Conservation (phyloP, 2,329 filamentous ascomycete genomes). For the Talaromyces atroroseus region DNA sequence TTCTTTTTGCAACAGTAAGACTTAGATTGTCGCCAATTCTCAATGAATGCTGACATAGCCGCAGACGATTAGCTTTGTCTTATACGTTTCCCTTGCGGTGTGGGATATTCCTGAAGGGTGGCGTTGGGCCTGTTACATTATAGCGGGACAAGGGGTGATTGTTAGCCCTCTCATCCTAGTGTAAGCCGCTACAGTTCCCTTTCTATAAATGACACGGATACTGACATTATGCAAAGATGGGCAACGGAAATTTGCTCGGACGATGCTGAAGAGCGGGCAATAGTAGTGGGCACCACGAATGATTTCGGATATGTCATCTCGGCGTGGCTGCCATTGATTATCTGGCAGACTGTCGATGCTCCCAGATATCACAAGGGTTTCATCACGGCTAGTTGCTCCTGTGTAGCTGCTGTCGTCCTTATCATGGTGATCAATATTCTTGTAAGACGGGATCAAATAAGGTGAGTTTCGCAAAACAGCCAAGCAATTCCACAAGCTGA, state of each 20-base stretch:
- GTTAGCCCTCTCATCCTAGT: too few species aligned
- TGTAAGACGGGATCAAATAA: too few species aligned
- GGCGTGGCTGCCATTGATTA: conserved; percentile 61
- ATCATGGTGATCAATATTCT: too few species aligned
- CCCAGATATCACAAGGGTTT: not conserved
- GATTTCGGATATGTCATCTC: conserved; percentile 65
- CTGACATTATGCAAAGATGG: conserved; percentile 33
- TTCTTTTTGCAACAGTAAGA: not conserved
- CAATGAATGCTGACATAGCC: too few species aligned
- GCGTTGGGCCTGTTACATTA: conserved; percentile 61
- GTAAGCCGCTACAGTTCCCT: too few species aligned
- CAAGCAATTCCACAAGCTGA: too few species aligned
- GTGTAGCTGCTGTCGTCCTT: too few species aligned
- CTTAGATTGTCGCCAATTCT: too few species aligned
- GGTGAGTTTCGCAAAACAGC: too few species aligned
- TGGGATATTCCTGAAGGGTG: conserved; percentile 50
- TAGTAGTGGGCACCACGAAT: conserved; percentile 63
- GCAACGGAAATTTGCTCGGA: conserved; percentile 51
- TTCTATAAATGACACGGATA: too few species aligned
- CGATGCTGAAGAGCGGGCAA: conserved; percentile 60
- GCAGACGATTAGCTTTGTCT: too few species aligned
- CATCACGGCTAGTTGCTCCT: too few species aligned
- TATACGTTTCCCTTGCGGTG: conserved; percentile 36
- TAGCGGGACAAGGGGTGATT: conserved; percentile 45
- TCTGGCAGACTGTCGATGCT: conserved; percentile 42